A percentile compares a stretch with the other conserved stretches of the same genome.
phyloP scores from a whole-genome alignment of 2,329 filamentous ascomycete genomes.

The Fusarium redolens region DNA sequence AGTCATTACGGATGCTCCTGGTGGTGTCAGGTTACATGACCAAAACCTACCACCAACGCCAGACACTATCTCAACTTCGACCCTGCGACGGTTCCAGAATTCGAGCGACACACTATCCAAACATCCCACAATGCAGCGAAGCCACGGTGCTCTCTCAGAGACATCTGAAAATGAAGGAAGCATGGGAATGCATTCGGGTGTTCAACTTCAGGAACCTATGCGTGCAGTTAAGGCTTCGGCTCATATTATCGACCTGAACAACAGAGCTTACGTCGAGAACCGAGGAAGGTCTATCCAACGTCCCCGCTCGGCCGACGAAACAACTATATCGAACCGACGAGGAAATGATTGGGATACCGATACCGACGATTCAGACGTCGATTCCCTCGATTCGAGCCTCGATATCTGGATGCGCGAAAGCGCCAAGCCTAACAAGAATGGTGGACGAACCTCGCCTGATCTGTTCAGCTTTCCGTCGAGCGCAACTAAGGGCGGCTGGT shows the following conservation, averaged over 20 bases:
- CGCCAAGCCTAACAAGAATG: conserved; percentile 52
- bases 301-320: conserved; percentile 61
- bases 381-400: conserved; percentile 61
- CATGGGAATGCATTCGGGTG: conserved; percentile 32
- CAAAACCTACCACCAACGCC: conserved; percentile 67
- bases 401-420: conserved; percentile 70
- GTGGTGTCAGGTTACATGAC: conserved; percentile 54
- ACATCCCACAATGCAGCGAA: conserved; percentile 45
- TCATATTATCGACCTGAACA: conserved; percentile 39
- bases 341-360: conserved; percentile 59
- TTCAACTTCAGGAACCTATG: conserved; percentile 23
- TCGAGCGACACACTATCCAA: conserved; percentile 61
- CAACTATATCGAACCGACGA: conserved; percentile 54
- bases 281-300: conserved; percentile 48
- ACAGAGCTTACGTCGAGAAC: conserved; percentile 34
- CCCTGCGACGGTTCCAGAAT: conserved; percentile 61
- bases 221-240: conserved; percentile 32
- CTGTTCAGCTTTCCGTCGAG: conserved; percentile 64
- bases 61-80: conserved; percentile 69
- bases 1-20: conserved; percentile 61
- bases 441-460: conserved; percentile 59
- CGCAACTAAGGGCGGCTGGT: conserved; percentile 57
- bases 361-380: conserved; percentile 54
- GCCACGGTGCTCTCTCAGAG: conserved; percentile 48
- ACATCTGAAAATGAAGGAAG: conserved; percentile 39